Evolutionary conservation across 2,329 filamentous ascomycete genomes (phyloP), one percentile per base, ranked within the genome.

Genomic region (Fusarium praegraminearum): DNA sequence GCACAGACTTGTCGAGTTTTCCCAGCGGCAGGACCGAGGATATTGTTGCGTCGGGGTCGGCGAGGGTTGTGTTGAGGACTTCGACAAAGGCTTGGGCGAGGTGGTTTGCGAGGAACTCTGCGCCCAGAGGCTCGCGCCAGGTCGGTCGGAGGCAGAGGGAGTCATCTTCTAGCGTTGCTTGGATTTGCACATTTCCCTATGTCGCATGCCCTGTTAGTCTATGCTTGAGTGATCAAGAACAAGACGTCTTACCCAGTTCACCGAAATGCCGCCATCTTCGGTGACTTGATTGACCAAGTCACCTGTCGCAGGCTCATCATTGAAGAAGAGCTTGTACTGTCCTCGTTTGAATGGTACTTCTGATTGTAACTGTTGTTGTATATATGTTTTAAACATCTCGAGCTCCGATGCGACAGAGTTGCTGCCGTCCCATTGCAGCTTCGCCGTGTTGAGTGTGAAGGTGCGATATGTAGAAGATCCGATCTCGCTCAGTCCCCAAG

Each of bases 121-220:
- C 72, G 20, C 72, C 72, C 1, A 74, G 49, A 16, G 72, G 72
- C 47, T 74, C 72, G 41, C 70, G 72, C 72, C 72, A 74, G 15
- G 57, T 62, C 0, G 70, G 72, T 18, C 57, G 68, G 3, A 74
- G 56, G 54, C 62, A 74, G n/a, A 74, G 65, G 22, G 47, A 55
- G 6, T 67, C 68, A 0, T 71, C 51, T 59, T 62, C 53, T 43
- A 72, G 8, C n/a, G 50, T 61, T 22, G 70, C 67, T 50, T 74
- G 67, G 15, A 74, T 62, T 20, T 74, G 72, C 3, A 74, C 62
- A 24, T 74, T 74, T 59, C 72, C 72, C 72, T 74, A 24, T 51
- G 20, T 49, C 20, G 40, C 51, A 12, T 15, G 15, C 2, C 24
- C 3, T 7, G 15, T 73, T 62, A 74, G 57, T 36, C 20, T 16